Conservation (phyloP, 352 stramenopile genomes). For the Phytophthora cryptogea region DNA sequence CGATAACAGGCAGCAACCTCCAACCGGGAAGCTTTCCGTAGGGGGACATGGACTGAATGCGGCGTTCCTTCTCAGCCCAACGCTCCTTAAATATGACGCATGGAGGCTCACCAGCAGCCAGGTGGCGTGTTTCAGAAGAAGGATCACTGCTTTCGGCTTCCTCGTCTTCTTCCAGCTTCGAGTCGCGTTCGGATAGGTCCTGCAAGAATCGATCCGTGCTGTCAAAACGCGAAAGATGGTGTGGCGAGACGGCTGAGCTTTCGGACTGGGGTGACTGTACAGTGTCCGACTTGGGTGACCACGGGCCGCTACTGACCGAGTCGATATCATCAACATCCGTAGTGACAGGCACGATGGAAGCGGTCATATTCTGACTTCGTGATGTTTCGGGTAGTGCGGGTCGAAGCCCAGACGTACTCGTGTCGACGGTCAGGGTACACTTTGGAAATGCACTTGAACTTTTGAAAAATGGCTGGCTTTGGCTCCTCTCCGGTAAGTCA, state of each 20-base stretch:
- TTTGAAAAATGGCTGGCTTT: constrained; percentile 46
- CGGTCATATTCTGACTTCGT: constrained; percentile 11
- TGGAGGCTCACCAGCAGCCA: constrained; percentile 41
- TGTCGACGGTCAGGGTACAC: constrained; percentile 52
- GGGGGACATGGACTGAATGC: constrained; percentile 87
- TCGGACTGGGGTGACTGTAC: constrained; percentile 59
- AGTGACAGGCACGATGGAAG: constrained; percentile 23
- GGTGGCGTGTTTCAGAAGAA: constrained; percentile 24
- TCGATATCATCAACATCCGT: constrained; percentile 30
- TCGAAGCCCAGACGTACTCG: constrained; percentile 25
- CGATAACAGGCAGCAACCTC: constrained; percentile 94
- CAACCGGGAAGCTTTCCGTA: constrained; percentile 86
- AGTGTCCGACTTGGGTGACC: constrained; percentile 69
- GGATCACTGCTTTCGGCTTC: constrained; percentile 29
- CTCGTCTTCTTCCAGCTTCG: constrained; percentile 69
- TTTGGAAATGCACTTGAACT: constrained; percentile 37
- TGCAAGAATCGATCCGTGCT: constrained; percentile 79
- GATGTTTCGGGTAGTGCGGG: constrained; percentile 4
- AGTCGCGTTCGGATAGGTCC: constrained; percentile 73
- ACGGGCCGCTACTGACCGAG: constrained; percentile 37
- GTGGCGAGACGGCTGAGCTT: constrained; percentile 60
- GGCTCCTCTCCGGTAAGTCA: constrained; percentile 39
- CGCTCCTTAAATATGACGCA: constrained; percentile 94
- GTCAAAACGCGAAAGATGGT: constrained; percentile 64
- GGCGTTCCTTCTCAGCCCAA: constrained; percentile 94